Base-by-base conservation (phyloP, 2,329 filamentous ascomycete genomes). In the Trichoderma polysporum region DNA sequence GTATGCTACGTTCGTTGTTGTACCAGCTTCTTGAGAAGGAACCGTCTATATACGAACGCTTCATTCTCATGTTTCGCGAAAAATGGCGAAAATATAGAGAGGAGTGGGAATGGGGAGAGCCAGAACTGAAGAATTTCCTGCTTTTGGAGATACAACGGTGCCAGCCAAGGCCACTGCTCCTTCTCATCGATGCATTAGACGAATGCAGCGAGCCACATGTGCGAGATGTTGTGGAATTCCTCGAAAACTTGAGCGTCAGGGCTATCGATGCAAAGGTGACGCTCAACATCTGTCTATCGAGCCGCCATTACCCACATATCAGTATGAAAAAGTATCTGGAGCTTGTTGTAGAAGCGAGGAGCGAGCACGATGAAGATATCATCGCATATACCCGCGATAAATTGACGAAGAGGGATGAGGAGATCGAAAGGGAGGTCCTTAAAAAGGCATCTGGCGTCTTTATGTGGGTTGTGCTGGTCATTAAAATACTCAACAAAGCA, bases 381-480 rank as follows among this genome's bases (percentile, higher is more conserved):
- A 3, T 29, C 1, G n/a, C n/a, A 1, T 57, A 57, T 8, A 39
- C 27, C 35, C 37, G 33, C 35, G 22, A 33, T 3, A 57, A 57
- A 2, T 4, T 57, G 2, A n/a, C 2, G 0, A 39, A 7, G 12
- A 29, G 1, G 1, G 35, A 57, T 29, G 2, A 41, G 25, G 2
- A 2, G 9, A 29, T 57, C n/a, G 53, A 57, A 27, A 8, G 39
- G 39, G 35, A 8, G 0, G 1, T 57, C 5, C 25, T 25, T n/a
- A 2, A 57, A 3, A 57, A 29, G 9, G 35, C 53, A 1, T 39
- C 33, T 19, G 53, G 53, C 3, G 27, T 57, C 1, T 57, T 57
- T 6, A 8, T 57, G 22, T 57, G 53, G 53, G 35, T 27, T 7
- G 53, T 57, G 33, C 35, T 57, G 4, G 53, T 57, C 4, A 57